phyloP scores from a whole-genome alignment of 352 stramenopile genomes.

The Globisporangium viniferum region DNA sequence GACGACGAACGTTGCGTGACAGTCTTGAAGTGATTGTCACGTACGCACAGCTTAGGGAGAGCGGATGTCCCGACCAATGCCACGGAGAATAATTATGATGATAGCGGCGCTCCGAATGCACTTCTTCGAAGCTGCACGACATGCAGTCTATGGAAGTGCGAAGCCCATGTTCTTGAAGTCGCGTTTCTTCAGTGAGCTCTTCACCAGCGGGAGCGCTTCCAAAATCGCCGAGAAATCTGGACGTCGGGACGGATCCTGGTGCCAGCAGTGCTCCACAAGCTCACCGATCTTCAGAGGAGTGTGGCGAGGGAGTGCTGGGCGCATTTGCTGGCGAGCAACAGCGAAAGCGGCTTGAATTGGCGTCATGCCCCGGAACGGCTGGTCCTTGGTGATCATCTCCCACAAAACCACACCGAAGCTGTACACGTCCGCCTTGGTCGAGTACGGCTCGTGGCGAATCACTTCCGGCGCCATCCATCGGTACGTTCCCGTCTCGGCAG shows the following conservation, averaged over 20 bases:
- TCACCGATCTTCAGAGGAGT: slow-evolving; percentile 79
- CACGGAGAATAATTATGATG: slow-evolving; percentile 17
- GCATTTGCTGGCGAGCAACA: slow-evolving; percentile 80
- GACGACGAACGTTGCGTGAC: not conserved
- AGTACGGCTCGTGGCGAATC: slow-evolving; percentile 92
- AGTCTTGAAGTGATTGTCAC: not conserved
- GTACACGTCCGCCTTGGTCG: slow-evolving; percentile 94
- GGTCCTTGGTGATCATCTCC: slow-evolving; percentile 83
- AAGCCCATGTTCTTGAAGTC: slow-evolving; percentile 87
- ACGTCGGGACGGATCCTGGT: slow-evolving; percentile 69
- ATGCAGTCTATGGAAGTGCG: slow-evolving; percentile 26
- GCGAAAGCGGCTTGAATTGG: slow-evolving; percentile 86
- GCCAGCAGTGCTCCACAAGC: slow-evolving; percentile 83
- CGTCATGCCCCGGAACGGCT: slow-evolving; percentile 80
- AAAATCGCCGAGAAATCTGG: slow-evolving; percentile 76
- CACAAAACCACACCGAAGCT: slow-evolving; percentile 90
- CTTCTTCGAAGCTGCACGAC: slow-evolving; percentile 7
- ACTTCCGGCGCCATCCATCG: slow-evolving; percentile 96
- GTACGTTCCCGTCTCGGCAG: slow-evolving; percentile 87
- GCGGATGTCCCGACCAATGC: not conserved
- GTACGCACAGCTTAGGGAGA: slow-evolving; percentile 1
- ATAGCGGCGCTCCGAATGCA: not conserved
- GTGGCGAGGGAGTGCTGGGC: slow-evolving; percentile 79
- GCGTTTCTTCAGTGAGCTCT: slow-evolving; percentile 78
- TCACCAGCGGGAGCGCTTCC: slow-evolving; percentile 75